These are phyloP conservation scores for Phytophthora pluvialis DNA, from an alignment of 352 stramenopile species.

Conservation along the genomic window DNA sequence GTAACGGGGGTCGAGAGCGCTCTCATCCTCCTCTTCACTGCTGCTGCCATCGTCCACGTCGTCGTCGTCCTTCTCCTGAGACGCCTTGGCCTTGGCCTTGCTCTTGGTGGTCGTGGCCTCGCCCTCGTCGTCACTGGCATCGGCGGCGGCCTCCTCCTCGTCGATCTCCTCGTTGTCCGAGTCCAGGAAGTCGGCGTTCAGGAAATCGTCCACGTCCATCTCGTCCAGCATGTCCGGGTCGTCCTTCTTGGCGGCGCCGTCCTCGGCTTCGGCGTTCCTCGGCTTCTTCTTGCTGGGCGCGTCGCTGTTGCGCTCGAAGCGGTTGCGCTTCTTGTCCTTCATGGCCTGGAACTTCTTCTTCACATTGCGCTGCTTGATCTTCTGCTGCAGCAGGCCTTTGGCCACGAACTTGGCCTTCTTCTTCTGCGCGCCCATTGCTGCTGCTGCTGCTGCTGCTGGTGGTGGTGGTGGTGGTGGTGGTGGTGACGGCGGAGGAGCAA, in stretches of 20 bases:
- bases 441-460: slow-evolving; percentile 9
- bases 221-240: slow-evolving; percentile 87
- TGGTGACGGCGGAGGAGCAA: slow-evolving; percentile 6
- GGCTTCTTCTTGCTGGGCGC: slow-evolving; percentile 61
- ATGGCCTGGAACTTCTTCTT: slow-evolving; percentile 84
- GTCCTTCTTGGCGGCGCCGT: slow-evolving; percentile 47
- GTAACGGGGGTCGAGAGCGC: slow-evolving; percentile 80
- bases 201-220: slow-evolving; percentile 89
- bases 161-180: slow-evolving; percentile 59
- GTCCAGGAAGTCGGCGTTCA: slow-evolving; percentile 85
- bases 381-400: slow-evolving; percentile 76
- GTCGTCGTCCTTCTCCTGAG: slow-evolving; percentile 51
- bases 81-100: slow-evolving; percentile 26
- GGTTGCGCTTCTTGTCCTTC: slow-evolving; percentile 80
- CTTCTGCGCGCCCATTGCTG: slow-evolving; percentile 69
- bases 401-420: slow-evolving; percentile 91
- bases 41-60: slow-evolving; percentile 59
- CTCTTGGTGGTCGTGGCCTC: slow-evolving; percentile 13
- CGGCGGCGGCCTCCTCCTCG: slow-evolving; percentile 23
- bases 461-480: not conserved
- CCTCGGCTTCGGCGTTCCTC: slow-evolving; percentile 31
- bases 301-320: slow-evolving; percentile 71
- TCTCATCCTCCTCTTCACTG: slow-evolving; percentile 87
- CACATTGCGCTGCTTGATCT: slow-evolving; percentile 88
- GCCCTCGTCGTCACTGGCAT: slow-evolving; percentile 39